Evolutionary conservation across 75 land plant species (phyloP).

Genomic region (Cryptomeria japonica): DNA sequence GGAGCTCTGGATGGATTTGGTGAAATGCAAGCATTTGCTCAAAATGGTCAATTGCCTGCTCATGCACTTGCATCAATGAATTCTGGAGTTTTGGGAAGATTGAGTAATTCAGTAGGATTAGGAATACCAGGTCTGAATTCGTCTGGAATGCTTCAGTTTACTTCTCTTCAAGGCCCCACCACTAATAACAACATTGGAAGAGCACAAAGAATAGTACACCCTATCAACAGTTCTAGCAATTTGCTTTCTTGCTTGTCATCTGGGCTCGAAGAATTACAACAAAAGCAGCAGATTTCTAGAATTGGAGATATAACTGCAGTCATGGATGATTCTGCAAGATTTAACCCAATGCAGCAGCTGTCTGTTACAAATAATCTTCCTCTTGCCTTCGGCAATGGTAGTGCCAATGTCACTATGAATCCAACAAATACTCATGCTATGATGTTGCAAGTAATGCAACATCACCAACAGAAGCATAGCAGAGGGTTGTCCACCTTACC

Average conservation of each 20-base stretch:
- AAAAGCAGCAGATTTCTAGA: constrained; percentile 21
- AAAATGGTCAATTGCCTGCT: constrained; percentile 35
- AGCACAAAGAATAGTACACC: constrained; percentile 17
- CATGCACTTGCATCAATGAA: constrained; percentile 44
- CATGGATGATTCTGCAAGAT: constrained; percentile 19
- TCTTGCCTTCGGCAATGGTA: not conserved
- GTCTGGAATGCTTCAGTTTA: constrained; percentile 35
- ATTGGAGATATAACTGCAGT: constrained; percentile 8
- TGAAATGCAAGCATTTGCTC: constrained; percentile 33
- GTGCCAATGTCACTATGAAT: constrained; percentile 1
- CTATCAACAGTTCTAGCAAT: constrained; percentile 22
- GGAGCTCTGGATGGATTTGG: constrained; percentile 29
- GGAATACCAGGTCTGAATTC: constrained; percentile 39
- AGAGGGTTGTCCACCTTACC: constrained; percentile 9
- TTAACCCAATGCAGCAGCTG: constrained; percentile 15
- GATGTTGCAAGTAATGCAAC: constrained; percentile 27
- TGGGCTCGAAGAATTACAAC: constrained; percentile 33
- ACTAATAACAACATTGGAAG: constrained; percentile 18
- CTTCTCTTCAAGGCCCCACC: constrained; percentile 15
- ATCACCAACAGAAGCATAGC: constrained; percentile 18
- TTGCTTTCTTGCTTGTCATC: constrained; percentile 38
- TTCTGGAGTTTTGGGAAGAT: constrained; percentile 39
- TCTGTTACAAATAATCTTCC: constrained; percentile 14
- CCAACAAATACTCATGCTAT: constrained; percentile 17
- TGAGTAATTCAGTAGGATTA: constrained; percentile 39